phyloP scores from a whole-genome alignment of 2,329 filamentous ascomycete genomes.

The Ascochyta viciae-villosae region DNA sequence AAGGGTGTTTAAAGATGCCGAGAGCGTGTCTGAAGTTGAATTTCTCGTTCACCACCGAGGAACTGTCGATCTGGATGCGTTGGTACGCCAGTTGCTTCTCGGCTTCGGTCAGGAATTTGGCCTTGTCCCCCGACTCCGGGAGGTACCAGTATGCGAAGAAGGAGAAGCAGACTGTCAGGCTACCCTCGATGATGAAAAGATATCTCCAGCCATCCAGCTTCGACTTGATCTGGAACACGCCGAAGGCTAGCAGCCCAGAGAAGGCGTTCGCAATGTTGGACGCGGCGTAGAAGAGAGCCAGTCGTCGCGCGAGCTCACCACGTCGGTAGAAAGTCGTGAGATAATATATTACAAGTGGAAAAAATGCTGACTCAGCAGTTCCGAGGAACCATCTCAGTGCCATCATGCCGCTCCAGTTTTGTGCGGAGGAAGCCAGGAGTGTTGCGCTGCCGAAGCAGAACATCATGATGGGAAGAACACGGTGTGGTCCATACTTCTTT shows the following conservation, averaged over 20 bases:
- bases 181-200: conserved; percentile 68
- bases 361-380: conserved; percentile 72
- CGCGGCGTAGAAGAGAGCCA: conserved; percentile 78
- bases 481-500: conserved; percentile 70
- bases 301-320: conserved; percentile 71
- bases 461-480: conserved; percentile 73
- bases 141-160: conserved; percentile 74
- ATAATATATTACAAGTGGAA: conserved; percentile 72
- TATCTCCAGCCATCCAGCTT: conserved; percentile 68
- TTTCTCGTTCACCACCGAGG: conserved; percentile 65
- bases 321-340: conserved; percentile 70
- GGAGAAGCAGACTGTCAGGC: conserved; percentile 65
- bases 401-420: conserved; percentile 71
- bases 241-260: conserved; percentile 65
- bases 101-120: conserved; percentile 68
- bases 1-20: conserved; percentile 61
- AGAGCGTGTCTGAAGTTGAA: conserved; percentile 62
- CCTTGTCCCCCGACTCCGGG: conserved; percentile 68
- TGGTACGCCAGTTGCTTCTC: conserved; percentile 74
- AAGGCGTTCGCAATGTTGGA: conserved; percentile 76
- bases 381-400: conserved; percentile 72
- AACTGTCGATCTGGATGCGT: conserved; percentile 78
- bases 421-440: conserved; percentile 62
- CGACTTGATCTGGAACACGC: conserved; percentile 64
- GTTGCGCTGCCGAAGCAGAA: conserved; percentile 71